phyloP scores from a whole-genome alignment of 148 eudicot genomes.

The Vaccinium corymbosum region DNA sequence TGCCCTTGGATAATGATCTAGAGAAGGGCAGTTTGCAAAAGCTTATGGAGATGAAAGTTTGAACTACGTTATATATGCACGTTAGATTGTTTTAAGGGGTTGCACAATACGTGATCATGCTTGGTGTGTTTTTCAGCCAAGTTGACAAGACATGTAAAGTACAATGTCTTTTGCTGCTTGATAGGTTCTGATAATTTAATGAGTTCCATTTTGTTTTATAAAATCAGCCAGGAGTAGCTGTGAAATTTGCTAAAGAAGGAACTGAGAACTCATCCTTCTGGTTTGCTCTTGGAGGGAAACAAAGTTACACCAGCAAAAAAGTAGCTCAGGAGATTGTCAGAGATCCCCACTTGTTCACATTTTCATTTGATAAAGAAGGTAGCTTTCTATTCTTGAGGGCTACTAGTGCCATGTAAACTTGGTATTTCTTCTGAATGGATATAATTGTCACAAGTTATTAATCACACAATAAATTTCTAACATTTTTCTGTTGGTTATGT shows the following conservation, averaged over 20 bases:
- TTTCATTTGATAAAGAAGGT: slow-evolving; percentile 77
- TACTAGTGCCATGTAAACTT: neutral
- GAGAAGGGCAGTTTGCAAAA: slow-evolving; percentile 5
- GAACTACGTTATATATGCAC: neutral
- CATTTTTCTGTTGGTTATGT: slow-evolving; percentile 21
- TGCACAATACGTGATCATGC: slow-evolving; percentile 5
- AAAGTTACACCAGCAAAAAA: slow-evolving; percentile 72
- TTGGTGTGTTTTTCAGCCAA: neutral
- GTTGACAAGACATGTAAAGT: neutral
- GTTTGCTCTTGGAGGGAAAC: slow-evolving; percentile 95
- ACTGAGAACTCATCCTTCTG: slow-evolving; percentile 93
- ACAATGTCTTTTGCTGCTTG: neutral
- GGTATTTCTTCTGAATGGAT: neutral
- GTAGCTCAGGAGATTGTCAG: slow-evolving; percentile 60
- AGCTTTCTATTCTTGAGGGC: slow-evolving; percentile 13
- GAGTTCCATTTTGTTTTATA: slow-evolving; percentile 13
- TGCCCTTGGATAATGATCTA: neutral
- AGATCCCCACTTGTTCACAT: slow-evolving; percentile 89
- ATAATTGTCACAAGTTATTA: neutral
- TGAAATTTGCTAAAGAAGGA: slow-evolving; percentile 95
- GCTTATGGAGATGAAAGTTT: neutral
- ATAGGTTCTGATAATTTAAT: neutral
- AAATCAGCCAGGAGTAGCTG: slow-evolving; percentile 67
- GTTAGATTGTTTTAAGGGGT: slow-evolving; percentile 5
- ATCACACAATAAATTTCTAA: slow-evolving; percentile 25